Base-by-base conservation (phyloP, 2,329 filamentous ascomycete species). In the Colletotrichum neosansevieriae region DNA sequence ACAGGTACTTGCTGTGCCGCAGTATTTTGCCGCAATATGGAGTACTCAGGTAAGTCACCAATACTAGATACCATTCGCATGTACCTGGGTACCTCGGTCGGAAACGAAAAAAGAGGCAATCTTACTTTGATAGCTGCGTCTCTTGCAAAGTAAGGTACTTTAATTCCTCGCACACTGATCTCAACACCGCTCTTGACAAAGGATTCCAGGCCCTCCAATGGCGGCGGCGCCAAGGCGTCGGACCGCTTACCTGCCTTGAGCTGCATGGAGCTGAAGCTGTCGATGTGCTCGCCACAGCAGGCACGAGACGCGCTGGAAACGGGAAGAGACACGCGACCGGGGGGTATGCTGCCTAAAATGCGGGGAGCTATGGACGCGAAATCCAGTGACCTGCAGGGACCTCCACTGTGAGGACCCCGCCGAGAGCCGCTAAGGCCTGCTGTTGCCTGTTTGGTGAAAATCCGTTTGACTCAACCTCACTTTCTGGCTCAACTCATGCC, bases 341-440 rank as follows among this genome's bases (percentile, higher is more conserved):
- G 69, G 64, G 57, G 60, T 38, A 10, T 70, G 57, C 63, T 71
- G 69, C 69, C 69, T 70, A 64, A 62, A 63, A 11, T 40, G 65
- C 32, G 50, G 57, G 36, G 50, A 38, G 19, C 17, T 21, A 24
- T 65, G 17, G 57, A 69, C 69, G 34, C 66, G 69, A 69, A 59
- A 65, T 70, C 69, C 45, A 58, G 66, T 69, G 69, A 69, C 53
- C 61, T 58, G 36, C 36, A 34, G 24, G 17, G n/a, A n/a, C n/a
- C 50, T 15, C 66, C 61, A 42, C 47, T 51, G 12, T 29, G 53
- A 5, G 36, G 11, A 10, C n/a, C 47, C 61, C 38, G 49, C 36
- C 51, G 42, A 54, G 13, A 36, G 10, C 66, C 61, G 61, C 54
- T 38, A 56, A 10, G 59, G 62, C 34, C 47, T 49, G 49, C 66